These are phyloP conservation scores for Mortierella alpina DNA, from an alignment of 192 early-diverging fungal species.

Conservation along the genomic window DNA sequence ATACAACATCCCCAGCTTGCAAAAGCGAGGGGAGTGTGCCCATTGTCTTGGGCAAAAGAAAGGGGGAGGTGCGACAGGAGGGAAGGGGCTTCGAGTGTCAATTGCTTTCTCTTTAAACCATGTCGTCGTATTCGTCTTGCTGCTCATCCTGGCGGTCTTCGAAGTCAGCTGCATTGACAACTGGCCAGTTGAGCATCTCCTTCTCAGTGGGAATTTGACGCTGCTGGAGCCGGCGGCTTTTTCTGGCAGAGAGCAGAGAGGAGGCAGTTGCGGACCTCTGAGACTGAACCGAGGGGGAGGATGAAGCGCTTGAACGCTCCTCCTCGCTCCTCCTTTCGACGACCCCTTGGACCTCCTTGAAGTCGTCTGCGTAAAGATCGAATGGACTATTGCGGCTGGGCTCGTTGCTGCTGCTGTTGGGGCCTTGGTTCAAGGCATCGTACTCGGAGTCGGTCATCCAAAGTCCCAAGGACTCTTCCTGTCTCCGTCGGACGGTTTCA, in stretches of 20 bases:
- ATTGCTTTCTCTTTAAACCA: conserved; percentile 69
- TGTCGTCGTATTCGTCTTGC: conserved; percentile 35
- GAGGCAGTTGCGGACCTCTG: neutral
- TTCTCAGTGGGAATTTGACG: conserved; percentile 23
- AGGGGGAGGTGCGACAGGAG: neutral
- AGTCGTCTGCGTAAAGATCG: conserved; percentile 35
- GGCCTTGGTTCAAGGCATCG: conserved; percentile 14
- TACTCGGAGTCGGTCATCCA: conserved; percentile 49
- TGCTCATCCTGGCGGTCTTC: conserved; percentile 35
- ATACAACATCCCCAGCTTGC: too few relatives aligned
- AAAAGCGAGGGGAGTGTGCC: too few relatives aligned
- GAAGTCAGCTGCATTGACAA: conserved; percentile 24
- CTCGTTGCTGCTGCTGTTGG: neutral
- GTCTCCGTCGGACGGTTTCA: conserved; percentile 24
- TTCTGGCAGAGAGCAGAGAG: neutral
- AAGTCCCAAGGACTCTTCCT: conserved; percentile 40
- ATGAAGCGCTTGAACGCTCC: neutral
- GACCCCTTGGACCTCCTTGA: conserved; percentile 22
- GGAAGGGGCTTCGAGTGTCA: neutral
- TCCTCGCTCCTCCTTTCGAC: neutral
- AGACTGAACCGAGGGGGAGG: neutral
- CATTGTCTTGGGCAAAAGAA: conserved; percentile 1
- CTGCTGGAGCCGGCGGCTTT: conserved; percentile 7
- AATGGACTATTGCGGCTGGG: conserved; percentile 7
- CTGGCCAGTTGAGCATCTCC: conserved; percentile 46